Base-by-base conservation (phyloP, 148 eudicot genomes). In the Rhododendron griersonianum region DNA sequence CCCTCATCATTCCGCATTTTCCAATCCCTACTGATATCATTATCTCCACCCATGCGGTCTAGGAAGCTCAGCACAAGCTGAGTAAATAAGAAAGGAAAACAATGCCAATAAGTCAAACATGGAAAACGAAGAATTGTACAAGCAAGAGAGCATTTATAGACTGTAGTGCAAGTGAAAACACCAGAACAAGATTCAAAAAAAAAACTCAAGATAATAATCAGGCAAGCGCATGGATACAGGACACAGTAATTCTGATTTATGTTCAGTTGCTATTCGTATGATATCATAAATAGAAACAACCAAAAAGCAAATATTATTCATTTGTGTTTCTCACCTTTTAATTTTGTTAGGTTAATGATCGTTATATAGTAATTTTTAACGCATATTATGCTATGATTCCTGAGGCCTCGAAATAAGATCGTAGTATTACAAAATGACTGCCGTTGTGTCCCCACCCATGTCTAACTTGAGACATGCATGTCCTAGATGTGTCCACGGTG, bases 61-160 rank as follows among this genome's bases (percentile, higher is more conserved):
- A 87, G 84, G 74, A 86, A 87, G 83, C 92, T 91, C 81, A 87
- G 90, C 93, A 87, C 93, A 85, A 81, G 88, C 93, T 92, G 84
- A 77, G 74, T 23, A 65, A n/a, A 45, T 3, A 84, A 25, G 78
- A 41, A 71, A 45, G 13, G 28, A 84, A 30, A 78, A 80, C 35
- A 69, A 30, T 76, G 45, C 23, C 50, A 71, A 79, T 28, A 57
- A 37, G n/a, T 21, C 37, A 83, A 47, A 78, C 47, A 19, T 4
- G 3, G 37, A 71, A 28, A 39, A 2, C 16, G 19, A 82, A 45
- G 35, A 47, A 78, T 47, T 48, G 45, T 41, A 47, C 18, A 82
- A 6, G 9, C 59, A 59, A 74, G 86, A 84, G 11, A 74, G 57
- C 33, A 48, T 33, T 19, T 18, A 25, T 19, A 78, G 39, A 18